Evolutionary conservation across 1,139 yeast species (phyloP), one percentile per base, ranked within the genome.

Genomic region (Eremothecium coryli): DNA sequence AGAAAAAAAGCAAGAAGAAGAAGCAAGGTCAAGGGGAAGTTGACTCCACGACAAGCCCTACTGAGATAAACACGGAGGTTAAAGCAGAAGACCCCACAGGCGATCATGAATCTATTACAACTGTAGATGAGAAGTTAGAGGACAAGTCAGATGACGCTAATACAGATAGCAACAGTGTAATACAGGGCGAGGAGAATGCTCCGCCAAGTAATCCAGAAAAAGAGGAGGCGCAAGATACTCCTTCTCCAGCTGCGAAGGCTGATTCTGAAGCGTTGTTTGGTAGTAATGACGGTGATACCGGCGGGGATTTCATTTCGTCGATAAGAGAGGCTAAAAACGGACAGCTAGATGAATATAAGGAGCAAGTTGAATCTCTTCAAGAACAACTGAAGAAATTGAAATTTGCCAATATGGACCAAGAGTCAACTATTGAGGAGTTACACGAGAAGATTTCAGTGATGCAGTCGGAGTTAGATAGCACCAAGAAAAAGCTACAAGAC

Each of bases 381-480:
- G 46, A 40, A 26, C 64, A 57, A 36, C 50, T 58, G 21, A 56
- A 57, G 34, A 47, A 52, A 8, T 45, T 66, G 38, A 70, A 63
- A 44, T 61, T 56, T 38, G 48, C 46, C 10, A 66, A 65, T 40
- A 64, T 73, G 67, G 80, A 73, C 33, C 64, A 72, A 34, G 56
- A 58, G 35, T 61, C 65, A 5, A 60, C 65, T 29, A 57, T 65
- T 28, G 68, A 66, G 32, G 65, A 65, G 7, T 38, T 58, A 21
- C 49, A 55, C 31, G 54, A 52, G 23, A 51, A 52, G 23, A 32
- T 50, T 4, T 50, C 57, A 13, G 66, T 62, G 30, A 53, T 57
- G 26, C 58, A 65, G 7, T 17, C 38, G 2, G 41, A 49, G 23
- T 45, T 64, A 23, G 43, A 50, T 31, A 38, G 44, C 12, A 49